Conservation (phyloP, 1,284 basidiomycete genomes). For the Amylostereum areolatum region DNA sequence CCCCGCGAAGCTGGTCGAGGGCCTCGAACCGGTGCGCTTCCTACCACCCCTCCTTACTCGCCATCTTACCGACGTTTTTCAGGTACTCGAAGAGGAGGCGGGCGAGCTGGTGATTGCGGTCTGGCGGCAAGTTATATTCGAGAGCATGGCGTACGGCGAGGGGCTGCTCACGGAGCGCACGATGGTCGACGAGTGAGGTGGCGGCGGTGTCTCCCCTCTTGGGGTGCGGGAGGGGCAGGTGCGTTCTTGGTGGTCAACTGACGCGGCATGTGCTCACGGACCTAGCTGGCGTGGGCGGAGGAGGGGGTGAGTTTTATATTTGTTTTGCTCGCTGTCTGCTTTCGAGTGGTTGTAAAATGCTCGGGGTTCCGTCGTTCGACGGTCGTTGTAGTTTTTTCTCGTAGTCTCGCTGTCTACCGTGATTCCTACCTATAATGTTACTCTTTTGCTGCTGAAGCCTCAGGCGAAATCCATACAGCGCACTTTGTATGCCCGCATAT, state of each 20-base stretch:
- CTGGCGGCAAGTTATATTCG: constrained; percentile 88
- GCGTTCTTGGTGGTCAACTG: constrained; percentile 19
- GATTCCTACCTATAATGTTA: no score
- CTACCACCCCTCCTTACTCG: constrained; percentile 1
- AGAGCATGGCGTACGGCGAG: constrained; percentile 84
- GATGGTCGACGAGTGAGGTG: constrained; percentile 52
- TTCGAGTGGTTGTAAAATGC: no score
- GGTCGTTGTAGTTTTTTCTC: no score
- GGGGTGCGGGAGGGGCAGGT: constrained; percentile 27
- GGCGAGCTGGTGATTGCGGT: constrained; percentile 65
- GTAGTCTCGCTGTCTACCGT: no score
- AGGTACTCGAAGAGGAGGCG: constrained; percentile 90
- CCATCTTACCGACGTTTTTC: background rate
- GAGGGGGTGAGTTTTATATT: no score
- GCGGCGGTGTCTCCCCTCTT: background rate
- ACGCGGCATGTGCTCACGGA: no score
- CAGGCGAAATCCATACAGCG: no score
- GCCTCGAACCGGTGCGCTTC: constrained; percentile 77
- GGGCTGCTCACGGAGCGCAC: constrained; percentile 74
- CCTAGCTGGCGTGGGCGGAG: no score
- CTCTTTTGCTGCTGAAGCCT: no score
- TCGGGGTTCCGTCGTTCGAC: no score
- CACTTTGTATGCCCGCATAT: no score
- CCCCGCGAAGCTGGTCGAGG: constrained; percentile 78
- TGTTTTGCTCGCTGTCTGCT: no score